Percentiles rank a stretch among this genome's conserved stretches.
phyloP scores from a whole-genome alignment of 2,329 filamentous ascomycete species.

The Tolypocladium capitatum region DNA sequence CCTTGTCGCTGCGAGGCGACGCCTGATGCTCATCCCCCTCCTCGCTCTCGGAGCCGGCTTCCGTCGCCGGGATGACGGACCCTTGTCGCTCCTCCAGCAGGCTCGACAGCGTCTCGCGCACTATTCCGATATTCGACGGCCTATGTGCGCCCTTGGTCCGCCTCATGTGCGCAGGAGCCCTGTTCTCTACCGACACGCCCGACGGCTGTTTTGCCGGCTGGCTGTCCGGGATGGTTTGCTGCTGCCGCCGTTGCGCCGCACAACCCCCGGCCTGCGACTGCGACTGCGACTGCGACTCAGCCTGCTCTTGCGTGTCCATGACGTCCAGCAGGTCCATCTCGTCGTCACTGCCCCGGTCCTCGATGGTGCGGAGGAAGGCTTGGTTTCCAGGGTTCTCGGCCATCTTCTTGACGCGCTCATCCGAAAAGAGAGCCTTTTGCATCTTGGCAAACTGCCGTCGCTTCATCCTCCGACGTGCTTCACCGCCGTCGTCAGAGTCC shows the following conservation, averaged over 20 bases:
- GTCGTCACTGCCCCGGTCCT: slow-evolving; percentile 65
- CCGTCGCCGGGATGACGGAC: slow-evolving; percentile 34
- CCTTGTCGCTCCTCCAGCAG: slow-evolving; percentile 57
- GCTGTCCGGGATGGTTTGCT: slow-evolving; percentile 34
- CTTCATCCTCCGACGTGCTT: slow-evolving; percentile 66
- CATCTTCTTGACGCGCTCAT: slow-evolving; percentile 84
- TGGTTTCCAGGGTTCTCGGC: slow-evolving; percentile 78
- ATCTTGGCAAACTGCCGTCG: slow-evolving; percentile 81
- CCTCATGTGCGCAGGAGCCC: slow-evolving; percentile 46
- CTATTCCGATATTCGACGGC: slow-evolving; percentile 64
- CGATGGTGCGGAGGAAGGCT: slow-evolving; percentile 81
- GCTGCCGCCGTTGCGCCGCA: slow-evolving; percentile 14
- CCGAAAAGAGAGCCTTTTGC: slow-evolving; percentile 74
- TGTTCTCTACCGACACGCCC: slow-evolving; percentile 25
- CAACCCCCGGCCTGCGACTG: slow-evolving; percentile 16
- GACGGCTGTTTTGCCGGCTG: slow-evolving; percentile 30
- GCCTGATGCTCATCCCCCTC: slow-evolving; percentile 19
- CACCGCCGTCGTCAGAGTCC: slow-evolving; percentile 80
- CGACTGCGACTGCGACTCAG: slow-evolving; percentile 23
- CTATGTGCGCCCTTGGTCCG: slow-evolving; percentile 50
- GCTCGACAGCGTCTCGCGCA: slow-evolving; percentile 71
- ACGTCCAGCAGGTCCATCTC: slow-evolving; percentile 63
- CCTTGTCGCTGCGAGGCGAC: slow-evolving; percentile 29
- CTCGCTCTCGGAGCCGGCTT: slow-evolving; percentile 24
- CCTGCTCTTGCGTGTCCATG: slow-evolving; percentile 14